Evolutionary conservation across 192 early-diverging fungal genomes (phyloP), one percentile per base, ranked within the genome.

Genomic region (Endogone sp.): DNA sequence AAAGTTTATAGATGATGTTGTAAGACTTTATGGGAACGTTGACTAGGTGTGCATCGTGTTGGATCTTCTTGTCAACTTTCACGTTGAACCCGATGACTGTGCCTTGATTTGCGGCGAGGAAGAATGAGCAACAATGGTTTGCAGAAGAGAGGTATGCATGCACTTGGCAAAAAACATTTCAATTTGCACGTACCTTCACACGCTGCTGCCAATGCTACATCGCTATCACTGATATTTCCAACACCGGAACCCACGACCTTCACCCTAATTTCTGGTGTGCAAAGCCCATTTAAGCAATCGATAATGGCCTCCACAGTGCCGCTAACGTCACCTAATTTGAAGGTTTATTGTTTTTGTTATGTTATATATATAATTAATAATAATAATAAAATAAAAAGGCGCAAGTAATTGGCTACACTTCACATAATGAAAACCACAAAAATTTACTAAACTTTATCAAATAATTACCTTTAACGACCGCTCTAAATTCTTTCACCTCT

Each of bases 1-100:
- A 68, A n/a, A 99, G 81, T 67, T 91, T 88, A 81, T 99, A 99
- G 64, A 99, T 97, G 64, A 99, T 85, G 13, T 89, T 87, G 73
- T 90, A 91, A 23, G 84, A 72, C 66, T 86, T 81, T 32, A 99
- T 76, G 1, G 77, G 71, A 25, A 99, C 92, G 23, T 79, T 76
- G 56, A 81, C 71, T 70, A 82, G 70, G 61, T 84, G 82, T 8
- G 94, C 93, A 6, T 79, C 73, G 21, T 72, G 77, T 60, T 78
- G 74, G 4, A 88, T 86, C 71, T 86, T 89, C 69, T 94, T 95
- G 71, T 92, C 91, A 0, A 84, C 82, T 68, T 93, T 94, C 37
- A 94, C 88, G 65, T 97, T 97, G 78, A 99, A 99, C 6, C 94
- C 88, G 13, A 97, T 76, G 16, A 99, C 83, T 76, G 81, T 69